Percentiles rank a stretch among this genome's conserved stretches.
phyloP scores from a whole-genome alignment of 2,329 filamentous ascomycete species.

The Dactylonectria macrodidyma region DNA sequence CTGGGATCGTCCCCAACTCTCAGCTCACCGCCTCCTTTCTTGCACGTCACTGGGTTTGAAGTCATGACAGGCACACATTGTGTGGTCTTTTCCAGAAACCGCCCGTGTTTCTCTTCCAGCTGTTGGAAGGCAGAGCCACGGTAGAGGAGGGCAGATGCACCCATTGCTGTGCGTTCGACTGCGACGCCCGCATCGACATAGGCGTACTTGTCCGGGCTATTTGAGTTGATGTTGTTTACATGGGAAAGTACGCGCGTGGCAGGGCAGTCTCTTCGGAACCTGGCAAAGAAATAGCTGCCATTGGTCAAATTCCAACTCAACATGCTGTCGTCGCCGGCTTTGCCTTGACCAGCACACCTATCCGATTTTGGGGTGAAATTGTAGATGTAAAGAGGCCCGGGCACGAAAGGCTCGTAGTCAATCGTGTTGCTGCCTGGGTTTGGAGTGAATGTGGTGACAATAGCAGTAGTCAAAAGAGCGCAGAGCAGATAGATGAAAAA shows the following conservation, averaged over 20 bases:
- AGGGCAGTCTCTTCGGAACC: not conserved
- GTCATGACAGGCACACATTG: slow-evolving; percentile 3
- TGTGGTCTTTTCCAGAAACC: not conserved
- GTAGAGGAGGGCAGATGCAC: not conserved
- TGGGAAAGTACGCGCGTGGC: not conserved
- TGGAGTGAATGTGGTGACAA: too few relatives aligned
- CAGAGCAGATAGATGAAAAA: too few relatives aligned
- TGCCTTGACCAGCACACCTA: too few relatives aligned
- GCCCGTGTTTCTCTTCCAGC: not conserved
- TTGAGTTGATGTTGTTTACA: not conserved
- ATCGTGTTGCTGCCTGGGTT: too few relatives aligned
- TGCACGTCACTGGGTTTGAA: not conserved
- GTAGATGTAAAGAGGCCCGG: too few relatives aligned
- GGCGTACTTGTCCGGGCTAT: not conserved
- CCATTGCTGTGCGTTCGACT: not conserved
- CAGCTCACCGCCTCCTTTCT: not conserved
- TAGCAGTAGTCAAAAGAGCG: too few relatives aligned
- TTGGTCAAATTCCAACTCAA: not conserved
- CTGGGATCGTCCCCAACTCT: not conserved
- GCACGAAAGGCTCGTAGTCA: too few relatives aligned
- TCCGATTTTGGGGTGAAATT: too few relatives aligned
- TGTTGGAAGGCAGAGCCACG: not conserved
- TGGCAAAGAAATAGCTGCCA: not conserved
- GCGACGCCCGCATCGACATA: not conserved
- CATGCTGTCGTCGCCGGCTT: too few relatives aligned